These are phyloP conservation scores for Acidiella bohemica DNA, from an alignment of 495 filamentous ascomycete species.

Conservation along the genomic window DNA sequence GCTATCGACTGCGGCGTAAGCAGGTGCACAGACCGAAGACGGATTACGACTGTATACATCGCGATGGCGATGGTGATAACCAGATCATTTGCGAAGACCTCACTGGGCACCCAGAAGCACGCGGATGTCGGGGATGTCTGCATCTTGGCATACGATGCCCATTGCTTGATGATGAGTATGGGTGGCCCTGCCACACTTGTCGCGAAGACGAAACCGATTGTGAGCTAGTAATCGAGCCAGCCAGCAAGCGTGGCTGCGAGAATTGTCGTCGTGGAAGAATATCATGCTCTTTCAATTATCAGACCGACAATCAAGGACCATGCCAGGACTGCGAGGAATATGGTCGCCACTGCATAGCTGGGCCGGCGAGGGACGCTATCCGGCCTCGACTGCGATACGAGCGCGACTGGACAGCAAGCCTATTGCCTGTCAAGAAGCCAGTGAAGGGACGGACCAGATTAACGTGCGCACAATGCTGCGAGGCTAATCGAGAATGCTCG, in stretches of 20 bases:
- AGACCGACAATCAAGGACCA: constrained; percentile 12
- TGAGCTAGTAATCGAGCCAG: constrained; percentile 17
- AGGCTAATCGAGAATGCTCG: constrained; percentile 7
- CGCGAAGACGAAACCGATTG: constrained; percentile 19
- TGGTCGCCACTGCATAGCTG: constrained; percentile 21
- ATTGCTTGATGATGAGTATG: constrained; percentile 16
- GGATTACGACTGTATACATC: no score
- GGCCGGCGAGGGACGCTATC: constrained; percentile 13
- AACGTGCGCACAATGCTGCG: constrained; percentile 13
- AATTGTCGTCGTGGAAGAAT: constrained; percentile 11
- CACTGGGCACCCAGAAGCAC: constrained; percentile 18
- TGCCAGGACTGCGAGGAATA: constrained; percentile 16
- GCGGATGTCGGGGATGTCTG: constrained; percentile 21
- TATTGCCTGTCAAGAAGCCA: not conserved
- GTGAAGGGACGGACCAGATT: constrained; percentile 2
- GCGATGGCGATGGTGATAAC: no score
- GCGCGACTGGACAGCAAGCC: constrained; percentile 3
- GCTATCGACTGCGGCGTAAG: constrained; percentile 1
- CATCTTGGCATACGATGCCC: constrained; percentile 14
- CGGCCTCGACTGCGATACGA: constrained; percentile 8
- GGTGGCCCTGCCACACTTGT: constrained; percentile 21
- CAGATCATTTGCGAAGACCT: constrained; percentile 11
- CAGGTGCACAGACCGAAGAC: no score
- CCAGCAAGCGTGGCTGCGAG: constrained; percentile 20
- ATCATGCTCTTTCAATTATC: constrained; percentile 20